Conservation (phyloP, 163 green algal species). For the Scenedesmus sp. region DNA sequence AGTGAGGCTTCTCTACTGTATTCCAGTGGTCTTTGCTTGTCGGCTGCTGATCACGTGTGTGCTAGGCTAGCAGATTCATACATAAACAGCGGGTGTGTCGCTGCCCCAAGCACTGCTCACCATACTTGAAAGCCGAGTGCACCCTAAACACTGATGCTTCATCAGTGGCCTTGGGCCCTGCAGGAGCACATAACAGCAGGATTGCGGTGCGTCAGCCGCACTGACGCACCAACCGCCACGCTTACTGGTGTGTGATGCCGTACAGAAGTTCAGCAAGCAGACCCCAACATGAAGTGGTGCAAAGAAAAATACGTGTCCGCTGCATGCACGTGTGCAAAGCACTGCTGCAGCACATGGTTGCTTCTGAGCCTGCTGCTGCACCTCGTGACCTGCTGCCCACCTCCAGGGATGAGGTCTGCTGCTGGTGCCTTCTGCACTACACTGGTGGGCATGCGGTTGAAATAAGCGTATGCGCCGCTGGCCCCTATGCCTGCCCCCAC, state of each 20-base stretch:
- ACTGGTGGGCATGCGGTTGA: neutral
- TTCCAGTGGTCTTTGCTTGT: too few species aligned
- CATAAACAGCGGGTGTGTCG: neutral
- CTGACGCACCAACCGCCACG: neutral
- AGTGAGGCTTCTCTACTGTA: too few species aligned
- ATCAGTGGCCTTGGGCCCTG: conserved; percentile 27
- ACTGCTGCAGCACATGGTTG: too few species aligned
- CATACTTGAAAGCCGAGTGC: conserved; percentile 76
- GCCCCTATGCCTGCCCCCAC: conserved; percentile 49
- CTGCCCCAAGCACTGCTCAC: conserved; percentile 50
- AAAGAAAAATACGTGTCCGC: too few species aligned
- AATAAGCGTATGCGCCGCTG: conserved; percentile 41
- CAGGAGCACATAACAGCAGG: neutral
- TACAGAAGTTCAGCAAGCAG: too few species aligned
- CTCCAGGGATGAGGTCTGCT: conserved; percentile 16
- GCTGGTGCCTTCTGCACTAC: neutral
- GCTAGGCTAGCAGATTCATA: too few species aligned
- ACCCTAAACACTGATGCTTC: conserved; percentile 33
- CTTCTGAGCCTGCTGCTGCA: neutral
- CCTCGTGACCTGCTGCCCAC: neutral
- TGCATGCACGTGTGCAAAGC: too few species aligned
- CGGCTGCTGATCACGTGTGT: too few species aligned
- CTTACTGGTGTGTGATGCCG: too few species aligned
- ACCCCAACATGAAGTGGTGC: too few species aligned
- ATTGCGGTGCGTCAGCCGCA: neutral